These are phyloP conservation scores for Penicillium olsonii DNA, from an alignment of 2,329 filamentous ascomycete species.

Conservation along the genomic window DNA sequence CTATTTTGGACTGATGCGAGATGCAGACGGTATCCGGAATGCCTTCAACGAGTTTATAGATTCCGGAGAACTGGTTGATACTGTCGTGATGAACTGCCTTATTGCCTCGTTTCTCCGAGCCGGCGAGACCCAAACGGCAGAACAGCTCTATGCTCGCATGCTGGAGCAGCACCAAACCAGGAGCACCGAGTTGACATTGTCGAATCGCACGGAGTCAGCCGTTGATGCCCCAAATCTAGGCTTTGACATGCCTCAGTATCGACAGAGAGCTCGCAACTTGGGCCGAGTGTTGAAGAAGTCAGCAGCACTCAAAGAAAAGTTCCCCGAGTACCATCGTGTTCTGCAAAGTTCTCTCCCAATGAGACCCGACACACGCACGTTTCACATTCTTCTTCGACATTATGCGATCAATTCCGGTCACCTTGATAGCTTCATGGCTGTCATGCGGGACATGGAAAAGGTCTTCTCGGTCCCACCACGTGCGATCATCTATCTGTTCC, in stretches of 20 bases:
- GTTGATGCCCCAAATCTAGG: slow-evolving; percentile 1
- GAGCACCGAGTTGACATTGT: slow-evolving; percentile 29
- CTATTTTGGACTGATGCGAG: slow-evolving; percentile 73
- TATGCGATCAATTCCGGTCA: slow-evolving; percentile 70
- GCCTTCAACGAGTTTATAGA: slow-evolving; percentile 84
- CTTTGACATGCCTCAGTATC: slow-evolving; percentile 41
- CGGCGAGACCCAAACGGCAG: slow-evolving; percentile 74
- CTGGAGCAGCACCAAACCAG: slow-evolving; percentile 58
- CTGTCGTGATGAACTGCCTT: slow-evolving; percentile 80
- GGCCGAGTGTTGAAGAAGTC: slow-evolving; percentile 52
- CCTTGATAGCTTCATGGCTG: slow-evolving; percentile 67
- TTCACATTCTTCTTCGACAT: slow-evolving; percentile 75
- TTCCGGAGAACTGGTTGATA: slow-evolving; percentile 84
- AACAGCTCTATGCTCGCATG: slow-evolving; percentile 83
- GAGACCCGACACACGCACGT: slow-evolving; percentile 75
- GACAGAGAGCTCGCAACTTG: slow-evolving; percentile 44
- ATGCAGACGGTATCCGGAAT: slow-evolving; percentile 71
- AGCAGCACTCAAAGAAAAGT: slow-evolving; percentile 44
- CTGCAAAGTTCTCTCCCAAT: slow-evolving; percentile 69
- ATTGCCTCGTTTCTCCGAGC: slow-evolving; percentile 75
- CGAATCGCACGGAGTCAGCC: neutral
- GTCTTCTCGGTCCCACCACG: slow-evolving; percentile 67
- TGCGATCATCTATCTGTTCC: slow-evolving; percentile 73
- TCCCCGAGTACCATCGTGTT: slow-evolving; percentile 58
- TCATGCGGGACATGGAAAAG: slow-evolving; percentile 77